Percentiles rank a stretch among this genome's conserved stretches.
phyloP scores from a whole-genome alignment of 176 grass and related monocot species.

The Musa itinerans region DNA sequence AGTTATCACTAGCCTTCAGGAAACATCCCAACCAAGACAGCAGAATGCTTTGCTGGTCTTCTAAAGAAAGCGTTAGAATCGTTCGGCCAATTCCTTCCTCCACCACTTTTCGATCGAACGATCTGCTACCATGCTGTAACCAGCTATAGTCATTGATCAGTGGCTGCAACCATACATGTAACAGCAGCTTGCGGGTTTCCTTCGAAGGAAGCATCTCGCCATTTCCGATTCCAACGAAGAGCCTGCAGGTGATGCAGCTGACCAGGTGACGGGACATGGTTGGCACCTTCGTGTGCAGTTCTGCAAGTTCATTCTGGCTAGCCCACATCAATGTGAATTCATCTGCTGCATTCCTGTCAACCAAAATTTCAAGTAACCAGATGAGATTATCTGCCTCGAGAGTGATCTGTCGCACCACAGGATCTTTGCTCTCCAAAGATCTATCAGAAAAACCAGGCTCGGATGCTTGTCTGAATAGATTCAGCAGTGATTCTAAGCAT shows the following conservation, averaged over 20 bases:
- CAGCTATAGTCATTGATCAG: constrained; percentile 85
- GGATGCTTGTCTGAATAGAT: constrained; percentile 40
- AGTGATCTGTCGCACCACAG: constrained; percentile 35
- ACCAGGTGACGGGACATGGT: constrained; percentile 38
- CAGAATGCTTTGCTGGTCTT: constrained; percentile 61
- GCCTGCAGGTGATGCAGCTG: constrained; percentile 60
- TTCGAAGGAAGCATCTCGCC: constrained; percentile 69
- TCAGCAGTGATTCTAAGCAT: constrained; percentile 45
- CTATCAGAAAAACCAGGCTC: constrained; percentile 28
- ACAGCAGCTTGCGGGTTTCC: constrained; percentile 39
- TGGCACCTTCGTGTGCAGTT: constrained; percentile 35
- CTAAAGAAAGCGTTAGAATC: constrained; percentile 70
- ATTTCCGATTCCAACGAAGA: constrained; percentile 78
- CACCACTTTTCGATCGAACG: constrained; percentile 68
- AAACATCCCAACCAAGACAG: constrained; percentile 62
- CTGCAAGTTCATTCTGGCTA: constrained; percentile 45
- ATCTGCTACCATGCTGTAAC: constrained; percentile 50
- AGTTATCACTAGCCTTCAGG: constrained; percentile 57
- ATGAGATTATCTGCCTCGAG: constrained; percentile 69
- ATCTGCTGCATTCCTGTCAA: constrained; percentile 36
- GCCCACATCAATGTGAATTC: constrained; percentile 64
- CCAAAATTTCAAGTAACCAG: constrained; percentile 73
- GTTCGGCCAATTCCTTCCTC: constrained; percentile 79
- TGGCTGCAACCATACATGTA: constrained; percentile 64
- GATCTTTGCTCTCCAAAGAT: constrained; percentile 17